Percentiles rank a stretch among this genome's conserved stretches.
Evolutionary conservation across 225 moss, liverwort and hornwort genomes (phyloP).

Genomic region (Ulota crispa): DNA sequence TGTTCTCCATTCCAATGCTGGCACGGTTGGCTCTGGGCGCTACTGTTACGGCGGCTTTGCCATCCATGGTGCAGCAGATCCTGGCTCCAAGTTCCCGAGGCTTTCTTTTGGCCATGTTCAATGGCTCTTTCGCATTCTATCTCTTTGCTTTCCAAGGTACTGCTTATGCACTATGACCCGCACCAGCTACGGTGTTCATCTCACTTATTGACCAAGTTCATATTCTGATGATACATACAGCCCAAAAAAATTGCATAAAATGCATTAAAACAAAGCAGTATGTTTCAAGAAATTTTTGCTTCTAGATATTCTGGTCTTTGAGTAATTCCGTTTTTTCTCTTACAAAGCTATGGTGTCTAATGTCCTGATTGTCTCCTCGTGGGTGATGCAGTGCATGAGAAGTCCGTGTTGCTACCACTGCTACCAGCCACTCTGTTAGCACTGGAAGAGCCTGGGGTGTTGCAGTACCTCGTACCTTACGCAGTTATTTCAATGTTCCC

Average conservation of each 20-base stretch:
- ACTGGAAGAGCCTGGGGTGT: conserved; percentile 70
- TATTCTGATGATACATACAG: not conserved
- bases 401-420: conserved; percentile 84
- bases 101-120: conserved; percentile 85
- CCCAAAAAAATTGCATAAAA: too few species aligned
- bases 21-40: conserved; percentile 74
- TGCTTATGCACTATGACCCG: not conserved
- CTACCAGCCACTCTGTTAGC: conserved; percentile 83
- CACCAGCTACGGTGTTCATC: not conserved
- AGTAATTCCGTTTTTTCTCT: not conserved
- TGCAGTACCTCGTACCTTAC: conserved; percentile 65
- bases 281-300: not conserved
- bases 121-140: conserved; percentile 90
- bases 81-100: conserved; percentile 76
- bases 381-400: conserved; percentile 89
- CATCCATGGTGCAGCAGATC: conserved; percentile 94
- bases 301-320: not conserved
- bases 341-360: not conserved
- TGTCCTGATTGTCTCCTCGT: not conserved
- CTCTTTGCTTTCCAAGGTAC: conserved; percentile 95
- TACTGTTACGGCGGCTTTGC: conserved; percentile 77
- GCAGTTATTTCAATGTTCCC: conserved; percentile 97
- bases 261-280: not conserved
- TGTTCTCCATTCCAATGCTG: conserved; percentile 64
- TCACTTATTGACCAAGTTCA: not conserved